Evolutionary conservation across 2,329 filamentous ascomycete species (phyloP), one percentile per base, ranked within the genome.

Genomic region (Colletotrichum lentis): DNA sequence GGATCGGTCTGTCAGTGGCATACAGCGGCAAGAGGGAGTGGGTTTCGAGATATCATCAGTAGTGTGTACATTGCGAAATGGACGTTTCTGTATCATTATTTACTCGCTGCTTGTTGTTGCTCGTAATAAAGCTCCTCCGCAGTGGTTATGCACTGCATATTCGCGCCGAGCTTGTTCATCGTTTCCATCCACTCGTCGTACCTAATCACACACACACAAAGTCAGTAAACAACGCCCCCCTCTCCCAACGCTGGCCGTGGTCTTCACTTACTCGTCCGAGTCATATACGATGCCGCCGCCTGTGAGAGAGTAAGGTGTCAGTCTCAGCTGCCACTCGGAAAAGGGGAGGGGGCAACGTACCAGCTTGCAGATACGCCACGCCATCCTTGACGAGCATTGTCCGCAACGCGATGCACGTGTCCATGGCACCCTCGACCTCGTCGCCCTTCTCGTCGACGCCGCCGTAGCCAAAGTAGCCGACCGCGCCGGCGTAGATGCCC

Each of bases 331-430:
- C 53, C 16, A 11, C 3, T 7, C 1, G 14, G 16, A 11, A 57
- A 37, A 49, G 22, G 50, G 57, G 20, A 56, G 39, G 27, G 54
- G 31, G 22, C 24, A 57, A 78, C 83, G 77, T 73, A 83, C 86
- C 87, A n/a, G 88, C 88, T 76, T 99, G 96, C 71, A 99, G 84
- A 81, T 97, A 98, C 3, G 94, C 95, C 65, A 96, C 86, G 0
- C 92, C 92, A 68, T 97, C 92, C 82, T 97, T 97, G 70, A 95
- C 86, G 75, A 97, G 80, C 96, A 99, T 99, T 6, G 96, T 99
- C 52, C 96, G 86, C 76, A 97, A 85, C 16, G 88, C 88, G 73
- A 90, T 90, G 74, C 88, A 90, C 10, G 92, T 96, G 74, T 97
- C 94, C 94, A 97, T 97, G 24, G 92, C 92, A 7, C 94, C 95